Evolutionary conservation across 441 rosid species (phyloP).

Genomic region (Mallotus japonicus): DNA sequence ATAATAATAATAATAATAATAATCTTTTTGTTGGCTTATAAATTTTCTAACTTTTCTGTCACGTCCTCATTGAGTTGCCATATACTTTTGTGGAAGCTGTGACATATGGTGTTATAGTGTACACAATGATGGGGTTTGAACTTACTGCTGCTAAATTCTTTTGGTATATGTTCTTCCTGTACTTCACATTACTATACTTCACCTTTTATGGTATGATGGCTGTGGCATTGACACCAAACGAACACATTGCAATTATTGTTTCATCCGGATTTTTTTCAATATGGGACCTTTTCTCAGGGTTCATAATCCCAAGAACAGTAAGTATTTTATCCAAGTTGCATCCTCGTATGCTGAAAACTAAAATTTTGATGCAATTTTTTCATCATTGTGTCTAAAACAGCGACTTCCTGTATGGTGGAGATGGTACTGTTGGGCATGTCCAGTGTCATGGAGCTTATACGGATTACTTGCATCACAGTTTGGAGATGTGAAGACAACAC

Average conservation of each 20-base stretch:
- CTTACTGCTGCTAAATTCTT: conserved; percentile 15
- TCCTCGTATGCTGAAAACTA: no score
- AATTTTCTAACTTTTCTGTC: no score
- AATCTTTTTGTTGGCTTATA: no score
- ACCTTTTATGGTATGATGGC: conserved; percentile 28
- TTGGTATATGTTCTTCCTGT: conserved; percentile 71
- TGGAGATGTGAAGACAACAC: conserved; percentile 30
- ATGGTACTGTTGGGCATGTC: conserved; percentile 55
- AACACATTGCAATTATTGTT: conserved; percentile 53
- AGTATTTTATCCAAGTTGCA: background rate
- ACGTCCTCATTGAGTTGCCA: no score
- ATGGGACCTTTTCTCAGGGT: conserved; percentile 77
- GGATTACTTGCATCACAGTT: conserved; percentile 49
- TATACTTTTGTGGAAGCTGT: no score
- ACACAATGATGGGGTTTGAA: no score
- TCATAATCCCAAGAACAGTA: conserved; percentile 66
- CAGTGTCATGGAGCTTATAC: conserved; percentile 52
- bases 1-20: no score
- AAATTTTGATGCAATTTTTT: no score
- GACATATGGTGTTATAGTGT: no score
- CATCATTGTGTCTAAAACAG: no score
- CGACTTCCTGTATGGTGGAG: conserved; percentile 54
- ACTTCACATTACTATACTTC: conserved; percentile 65
- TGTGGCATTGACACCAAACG: conserved; percentile 46
- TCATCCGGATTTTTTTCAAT: conserved; percentile 50